Base-by-base conservation (phyloP, 176 grass and related monocot genomes). In the Oryza glaberrima region DNA sequence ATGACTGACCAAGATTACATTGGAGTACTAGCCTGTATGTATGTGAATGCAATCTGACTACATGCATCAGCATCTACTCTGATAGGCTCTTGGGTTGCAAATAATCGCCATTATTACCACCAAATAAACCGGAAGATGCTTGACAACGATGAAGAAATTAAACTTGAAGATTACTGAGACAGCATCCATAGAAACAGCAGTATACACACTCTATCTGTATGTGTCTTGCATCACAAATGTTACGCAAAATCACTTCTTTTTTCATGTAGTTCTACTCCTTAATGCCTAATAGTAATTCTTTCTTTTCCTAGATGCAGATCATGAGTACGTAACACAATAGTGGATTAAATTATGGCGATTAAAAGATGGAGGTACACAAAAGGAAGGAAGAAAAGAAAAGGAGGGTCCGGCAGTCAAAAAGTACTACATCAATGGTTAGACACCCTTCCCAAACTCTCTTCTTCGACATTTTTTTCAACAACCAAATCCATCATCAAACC, bases 391-490 rank as follows among this genome's bases (percentile, higher is more conserved):
- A 46, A 36, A 30, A 11, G 3, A 30, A 40, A 38, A 38, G 36
- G 30, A 10, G 19, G 54, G 19, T 6, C 54, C 54, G 15, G 0
- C 13, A 16, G 81, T 89, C 87, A 81, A 72, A 72, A 82, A 15
- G 25, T 22, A 65, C 40, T 22, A 65, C 40, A 75, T 66, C 65
- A 41, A 47, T 75, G 65, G 82, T 46, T 85, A 51, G 75, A 3
- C 45, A 19, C 38, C 74, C 64, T 14, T 47, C 32, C 47, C 72
- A 76, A 71, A 71, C 52, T 23, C 7, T 32, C 4, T 58, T 15
- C 72, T n/a, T 25, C 25, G 36, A 61, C 73, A 64, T 41, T 72
- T 32, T 70, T 77, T 51, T 48, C 79, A 82, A 71, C 69, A 87
- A 74, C 74, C 80, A 38, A 63, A 41, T 76, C 70, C 41, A 34